These are phyloP conservation scores for Rhizodiscina lignyota DNA, from an alignment of 495 filamentous ascomycete species.

Conservation along the genomic window DNA sequence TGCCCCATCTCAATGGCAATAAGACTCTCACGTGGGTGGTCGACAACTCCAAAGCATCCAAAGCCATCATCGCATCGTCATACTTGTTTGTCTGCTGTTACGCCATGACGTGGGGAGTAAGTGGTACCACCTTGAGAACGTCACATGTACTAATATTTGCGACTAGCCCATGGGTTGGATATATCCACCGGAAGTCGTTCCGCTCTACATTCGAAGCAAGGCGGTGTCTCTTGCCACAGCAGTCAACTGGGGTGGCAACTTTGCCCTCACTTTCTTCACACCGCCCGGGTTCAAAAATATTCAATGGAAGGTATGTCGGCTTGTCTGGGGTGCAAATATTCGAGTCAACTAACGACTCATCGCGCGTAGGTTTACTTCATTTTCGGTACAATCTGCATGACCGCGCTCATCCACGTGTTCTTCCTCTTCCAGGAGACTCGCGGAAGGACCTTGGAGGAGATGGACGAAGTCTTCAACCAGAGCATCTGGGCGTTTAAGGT, in stretches of 20 bases:
- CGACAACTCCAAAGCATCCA: slow-evolving; percentile 3
- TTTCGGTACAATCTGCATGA: slow-evolving; percentile 60
- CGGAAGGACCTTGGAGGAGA: slow-evolving; percentile 68
- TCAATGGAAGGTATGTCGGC: slow-evolving; percentile 53
- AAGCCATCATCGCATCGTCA: slow-evolving; percentile 11
- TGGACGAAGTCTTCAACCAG: slow-evolving; percentile 58
- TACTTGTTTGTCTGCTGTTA: slow-evolving; percentile 22
- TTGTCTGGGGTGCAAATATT: too few relatives aligned
- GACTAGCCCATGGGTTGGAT: too few relatives aligned
- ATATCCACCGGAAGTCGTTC: too few relatives aligned
- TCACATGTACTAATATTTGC: too few relatives aligned
- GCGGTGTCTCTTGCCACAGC: too few relatives aligned
- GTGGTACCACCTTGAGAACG: too few relatives aligned
- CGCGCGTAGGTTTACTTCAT: too few relatives aligned
- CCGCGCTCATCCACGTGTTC: slow-evolving; percentile 58
- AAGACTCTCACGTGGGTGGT: slow-evolving; percentile 3
- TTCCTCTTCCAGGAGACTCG: slow-evolving; percentile 72
- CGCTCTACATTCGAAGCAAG: too few relatives aligned
- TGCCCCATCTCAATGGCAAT: slow-evolving; percentile 5
- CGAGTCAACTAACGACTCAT: too few relatives aligned
- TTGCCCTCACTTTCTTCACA: too few relatives aligned
- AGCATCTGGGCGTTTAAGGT: too few relatives aligned
- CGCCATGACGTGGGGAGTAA: slow-evolving; percentile 46
- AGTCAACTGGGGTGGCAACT: too few relatives aligned
- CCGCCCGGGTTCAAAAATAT: slow-evolving; percentile 61